These are phyloP conservation scores for Lipomyces sp. DNA, from an alignment of 805 yeast genomes.

Conservation along the genomic window DNA sequence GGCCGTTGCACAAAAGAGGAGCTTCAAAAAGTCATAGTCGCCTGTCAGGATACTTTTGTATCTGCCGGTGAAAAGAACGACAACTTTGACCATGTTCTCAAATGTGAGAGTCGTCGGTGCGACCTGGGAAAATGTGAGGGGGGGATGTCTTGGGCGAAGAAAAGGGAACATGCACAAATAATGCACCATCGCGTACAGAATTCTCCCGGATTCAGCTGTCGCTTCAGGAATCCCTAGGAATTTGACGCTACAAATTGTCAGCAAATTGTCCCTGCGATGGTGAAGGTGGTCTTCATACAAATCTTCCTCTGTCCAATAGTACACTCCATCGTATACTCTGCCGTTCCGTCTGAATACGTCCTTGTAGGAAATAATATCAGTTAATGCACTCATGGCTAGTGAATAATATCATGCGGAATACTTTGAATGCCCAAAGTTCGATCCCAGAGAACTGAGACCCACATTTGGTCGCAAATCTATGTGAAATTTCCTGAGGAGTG, in stretches of 20 bases:
- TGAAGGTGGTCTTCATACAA: constrained; percentile 22
- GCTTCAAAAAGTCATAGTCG: constrained; percentile 50
- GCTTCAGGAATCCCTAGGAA: constrained; percentile 48
- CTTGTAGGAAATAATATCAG: constrained; percentile 17
- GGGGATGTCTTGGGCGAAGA: constrained; percentile 44
- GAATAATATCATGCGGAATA: constrained; percentile 3
- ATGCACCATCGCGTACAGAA: constrained; percentile 51
- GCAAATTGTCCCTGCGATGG: background rate
- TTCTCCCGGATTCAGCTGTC: constrained; percentile 42
- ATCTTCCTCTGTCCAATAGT: constrained; percentile 33
- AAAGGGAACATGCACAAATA: constrained; percentile 59
- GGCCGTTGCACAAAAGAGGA: constrained; percentile 57
- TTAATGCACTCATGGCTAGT: background rate
- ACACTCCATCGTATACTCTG: constrained; percentile 34
- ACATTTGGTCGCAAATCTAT: constrained; percentile 45
- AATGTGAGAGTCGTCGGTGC: constrained; percentile 46
- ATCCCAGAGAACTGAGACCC: constrained; percentile 46
- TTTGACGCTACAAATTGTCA: constrained; percentile 26
- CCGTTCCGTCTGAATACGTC: constrained; percentile 40
- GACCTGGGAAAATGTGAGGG: constrained; percentile 24
- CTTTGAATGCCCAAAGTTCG: constrained; percentile 47
- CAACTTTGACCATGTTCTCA: constrained; percentile 52
- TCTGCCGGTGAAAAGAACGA: constrained; percentile 53
- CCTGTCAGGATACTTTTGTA: constrained; percentile 47
- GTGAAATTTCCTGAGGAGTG: constrained; percentile 40